Evolutionary conservation across 1,284 basidiomycete genomes (phyloP).

Genomic region (Erythrobasidium hasegawianum): DNA sequence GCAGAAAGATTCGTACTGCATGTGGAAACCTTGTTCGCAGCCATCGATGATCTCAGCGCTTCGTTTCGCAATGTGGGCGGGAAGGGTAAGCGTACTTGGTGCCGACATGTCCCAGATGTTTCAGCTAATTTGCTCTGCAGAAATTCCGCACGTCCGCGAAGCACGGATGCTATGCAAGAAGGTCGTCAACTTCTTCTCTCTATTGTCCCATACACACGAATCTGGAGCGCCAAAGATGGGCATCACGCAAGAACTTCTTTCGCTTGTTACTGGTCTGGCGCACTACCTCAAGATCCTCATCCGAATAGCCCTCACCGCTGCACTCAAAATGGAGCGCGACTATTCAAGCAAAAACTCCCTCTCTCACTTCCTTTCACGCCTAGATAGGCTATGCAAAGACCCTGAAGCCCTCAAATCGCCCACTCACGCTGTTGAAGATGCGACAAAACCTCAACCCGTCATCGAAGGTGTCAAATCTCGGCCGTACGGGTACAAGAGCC

Average conservation of each 20-base stretch:
- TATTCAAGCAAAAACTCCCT: slow-evolving; percentile 76
- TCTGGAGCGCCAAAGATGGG: slow-evolving; percentile 82
- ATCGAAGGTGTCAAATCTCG: slow-evolving; percentile 42
- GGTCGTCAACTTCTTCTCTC: slow-evolving; percentile 96
- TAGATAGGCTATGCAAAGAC: slow-evolving; percentile 84
- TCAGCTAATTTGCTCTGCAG: slow-evolving; percentile 52
- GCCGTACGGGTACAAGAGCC: slow-evolving; percentile 47
- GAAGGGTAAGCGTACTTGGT: slow-evolving; percentile 77
- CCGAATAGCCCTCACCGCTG: slow-evolving; percentile 92
- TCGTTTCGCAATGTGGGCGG: slow-evolving; percentile 75
- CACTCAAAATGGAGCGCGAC: slow-evolving; percentile 91
- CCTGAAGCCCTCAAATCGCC: slow-evolving; percentile 47
- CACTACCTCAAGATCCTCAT: slow-evolving; percentile 99
- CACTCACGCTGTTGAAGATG: slow-evolving; percentile 2
- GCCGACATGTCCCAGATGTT: neutral
- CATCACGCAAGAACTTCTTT: slow-evolving; percentile 94
- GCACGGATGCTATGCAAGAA: slow-evolving; percentile 98
- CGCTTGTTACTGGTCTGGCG: slow-evolving; percentile 95
- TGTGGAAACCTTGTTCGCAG: slow-evolving; percentile 94
- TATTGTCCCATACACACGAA: slow-evolving; percentile 93
- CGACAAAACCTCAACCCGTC: neutral
- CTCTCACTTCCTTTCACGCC: slow-evolving; percentile 81
- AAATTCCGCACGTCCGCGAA: slow-evolving; percentile 96
- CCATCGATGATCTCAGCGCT: slow-evolving; percentile 92
- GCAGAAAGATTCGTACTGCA: slow-evolving; percentile 98